These are phyloP conservation scores for Auricularia auricula-judae DNA, from an alignment of 768 basidiomycete species.

Conservation along the genomic window DNA sequence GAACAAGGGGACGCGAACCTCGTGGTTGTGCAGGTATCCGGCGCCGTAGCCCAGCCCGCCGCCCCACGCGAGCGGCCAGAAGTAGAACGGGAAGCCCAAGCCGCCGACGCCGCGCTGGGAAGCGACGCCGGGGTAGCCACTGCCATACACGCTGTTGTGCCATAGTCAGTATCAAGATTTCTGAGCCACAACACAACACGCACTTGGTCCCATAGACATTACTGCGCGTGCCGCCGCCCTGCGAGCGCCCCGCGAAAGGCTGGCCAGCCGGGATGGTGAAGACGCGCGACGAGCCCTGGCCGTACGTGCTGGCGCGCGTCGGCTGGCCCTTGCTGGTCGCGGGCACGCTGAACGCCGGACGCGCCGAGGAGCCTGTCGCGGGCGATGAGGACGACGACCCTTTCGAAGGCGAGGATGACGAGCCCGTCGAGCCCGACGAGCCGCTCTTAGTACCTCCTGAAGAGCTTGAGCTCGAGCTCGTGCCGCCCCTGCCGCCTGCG, in stretches of 20 bases:
- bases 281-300: slow-evolving; percentile 20
- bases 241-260: slow-evolving; percentile 25
- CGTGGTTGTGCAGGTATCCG: slow-evolving; percentile 26
- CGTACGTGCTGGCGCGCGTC: slow-evolving; percentile 14
- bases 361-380: not conserved
- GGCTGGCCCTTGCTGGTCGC: not conserved
- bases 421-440: not conserved
- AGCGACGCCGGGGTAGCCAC: slow-evolving; percentile 34
- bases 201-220: slow-evolving; percentile 36
- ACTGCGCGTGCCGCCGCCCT: slow-evolving; percentile 41
- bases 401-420: not conserved
- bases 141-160: slow-evolving; percentile 40
- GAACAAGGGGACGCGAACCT: slow-evolving; percentile 23
- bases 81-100: slow-evolving; percentile 51
- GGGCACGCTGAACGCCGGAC: not conserved
- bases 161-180: not conserved
- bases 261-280: slow-evolving; percentile 33
- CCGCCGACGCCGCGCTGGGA: slow-evolving; percentile 33
- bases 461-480: not conserved
- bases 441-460: not conserved
- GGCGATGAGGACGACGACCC: not conserved
- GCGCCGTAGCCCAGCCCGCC: slow-evolving; percentile 16
- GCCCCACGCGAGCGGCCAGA: slow-evolving; percentile 53
- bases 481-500: not conserved
- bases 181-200: slow-evolving; percentile 10